Conservation (phyloP, 371 early-diverging fungal genomes). For the Rhizopus stolonifer region DNA sequence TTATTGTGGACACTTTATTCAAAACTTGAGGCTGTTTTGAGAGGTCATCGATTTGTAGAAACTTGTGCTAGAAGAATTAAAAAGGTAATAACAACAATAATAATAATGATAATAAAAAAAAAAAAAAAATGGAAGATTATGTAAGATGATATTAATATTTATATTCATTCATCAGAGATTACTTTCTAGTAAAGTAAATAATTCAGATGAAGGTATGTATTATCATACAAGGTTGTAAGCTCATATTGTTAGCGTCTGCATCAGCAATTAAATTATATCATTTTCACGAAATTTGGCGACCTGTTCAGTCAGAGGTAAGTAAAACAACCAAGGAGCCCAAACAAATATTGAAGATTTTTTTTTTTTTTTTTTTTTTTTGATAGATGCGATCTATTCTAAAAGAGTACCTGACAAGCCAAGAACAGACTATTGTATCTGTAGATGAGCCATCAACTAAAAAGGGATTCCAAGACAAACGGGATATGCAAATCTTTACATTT, state of each 20-base stretch:
- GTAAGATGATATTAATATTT: not conserved
- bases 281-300: conserved; percentile 66
- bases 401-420: conserved; percentile 68
- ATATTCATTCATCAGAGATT: conserved; percentile 12
- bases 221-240: not conserved
- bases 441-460: conserved; percentile 15
- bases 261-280: conserved; percentile 40
- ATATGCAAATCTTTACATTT: conserved; percentile 45
- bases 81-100: no score
- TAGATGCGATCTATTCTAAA: conserved; percentile 69
- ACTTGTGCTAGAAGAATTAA: conserved; percentile 43
- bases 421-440: conserved; percentile 38
- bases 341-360: no score
- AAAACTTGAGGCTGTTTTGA: conserved; percentile 78
- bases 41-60: conserved; percentile 78
- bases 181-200: conserved; percentile 11
- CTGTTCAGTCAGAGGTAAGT: conserved; percentile 68
- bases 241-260: conserved; percentile 11
- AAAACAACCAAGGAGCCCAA: no score
- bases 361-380: no score
- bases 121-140: not conserved
- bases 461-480: conserved; percentile 24
- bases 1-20: conserved; percentile 80
- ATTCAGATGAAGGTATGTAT: conserved; percentile 22
- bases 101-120: no score